Evolutionary conservation across 1,284 basidiomycete genomes (phyloP), one percentile per base, ranked within the genome.

Genomic region (Moniliella sp.): DNA sequence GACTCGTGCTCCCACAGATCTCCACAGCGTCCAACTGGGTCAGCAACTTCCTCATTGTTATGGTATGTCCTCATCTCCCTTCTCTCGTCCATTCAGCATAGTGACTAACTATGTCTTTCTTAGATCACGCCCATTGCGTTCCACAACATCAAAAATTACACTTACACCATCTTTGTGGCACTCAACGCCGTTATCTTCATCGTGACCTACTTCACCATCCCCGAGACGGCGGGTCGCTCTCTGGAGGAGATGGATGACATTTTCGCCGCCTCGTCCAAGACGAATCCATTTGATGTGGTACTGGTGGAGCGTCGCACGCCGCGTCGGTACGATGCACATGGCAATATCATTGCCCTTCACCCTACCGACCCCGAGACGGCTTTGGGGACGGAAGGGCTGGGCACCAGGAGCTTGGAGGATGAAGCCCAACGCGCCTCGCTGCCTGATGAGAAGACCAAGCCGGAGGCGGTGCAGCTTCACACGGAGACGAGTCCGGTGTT

Each of bases 21-120:
- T 25, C 28, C 1, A 32, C 33, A 5, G 16, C 27, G 9, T 14
- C 28, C 30, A 39, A 39, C 27, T 39, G 37, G 37, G 8, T 25
- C 18, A 16, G 4, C 33, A 41, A 34, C 33, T 67, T 67, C 42
- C 61, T 65, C 5, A 64, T 69, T 18, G 67, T 69, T 12, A 60
- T 66, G n/a, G n/a, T n/a, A n/a, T n/a, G n/a, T n/a, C n/a, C n/a
- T n/a, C n/a, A n/a, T n/a, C n/a, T n/a, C n/a, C n/a, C n/a, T n/a
- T n/a, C n/a, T n/a, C n/a, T n/a, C n/a, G n/a, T n/a, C n/a, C n/a
- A n/a, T n/a, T n/a, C n/a, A n/a, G n/a, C n/a, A n/a, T n/a, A n/a
- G n/a, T n/a, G n/a, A n/a, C n/a, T n/a, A n/a, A n/a, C n/a, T n/a
- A n/a, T n/a, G n/a, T n/a, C n/a, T n/a, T n/a, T n/a, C n/a, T n/a